Evolutionary conservation across 345 rosid species (phyloP), one percentile per base, ranked within the genome.

Genomic region (Eucalyptus regnans): DNA sequence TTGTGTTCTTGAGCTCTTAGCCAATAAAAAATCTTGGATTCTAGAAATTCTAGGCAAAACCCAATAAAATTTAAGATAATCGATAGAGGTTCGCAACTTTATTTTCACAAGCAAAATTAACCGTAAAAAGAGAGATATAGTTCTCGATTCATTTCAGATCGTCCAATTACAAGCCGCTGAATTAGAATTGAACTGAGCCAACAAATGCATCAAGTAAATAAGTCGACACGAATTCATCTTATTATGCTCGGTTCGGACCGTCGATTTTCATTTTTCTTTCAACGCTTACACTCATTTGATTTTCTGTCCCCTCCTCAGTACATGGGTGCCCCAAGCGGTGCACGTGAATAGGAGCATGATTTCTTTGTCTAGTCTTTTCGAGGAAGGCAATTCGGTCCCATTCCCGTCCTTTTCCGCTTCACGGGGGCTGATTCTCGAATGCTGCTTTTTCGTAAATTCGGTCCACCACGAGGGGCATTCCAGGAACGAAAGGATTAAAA

Each of bases 361-460:
- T 88, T 88, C 85, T 33, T 60, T 90, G 93, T 88, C 91, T 86
- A 91, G 91, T 88, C 89, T 88, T 91, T 91, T 91, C 94, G 92
- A 91, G 89, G 87, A 91, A 81, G 92, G 91, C 88, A 48, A 80
- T 15, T 41, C 22, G 17, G 48, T 18, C 62, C 85, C 86, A 64
- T 86, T 88, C 76, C 86, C 27, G 93, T 90, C 41, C 83, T 64
- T 90, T 87, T 27, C 16, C 12, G 18, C 33, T 80, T 89, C 91
- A 68, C 31, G 66, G 62, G 88, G 89, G 91, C 89, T 66, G 27
- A 2, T 5, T 16, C 27, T 8, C 4, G 7, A 7, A 54, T 91
- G 91, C 87, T 37, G 22, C 22, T 87, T 50, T 7, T 7, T 50
- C 15, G 90, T 64, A 5, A 83, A 86, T 89, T 58, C 18, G 3